phyloP scores from a whole-genome alignment of 495 filamentous ascomycete genomes.

The Penicillium pulvis region DNA sequence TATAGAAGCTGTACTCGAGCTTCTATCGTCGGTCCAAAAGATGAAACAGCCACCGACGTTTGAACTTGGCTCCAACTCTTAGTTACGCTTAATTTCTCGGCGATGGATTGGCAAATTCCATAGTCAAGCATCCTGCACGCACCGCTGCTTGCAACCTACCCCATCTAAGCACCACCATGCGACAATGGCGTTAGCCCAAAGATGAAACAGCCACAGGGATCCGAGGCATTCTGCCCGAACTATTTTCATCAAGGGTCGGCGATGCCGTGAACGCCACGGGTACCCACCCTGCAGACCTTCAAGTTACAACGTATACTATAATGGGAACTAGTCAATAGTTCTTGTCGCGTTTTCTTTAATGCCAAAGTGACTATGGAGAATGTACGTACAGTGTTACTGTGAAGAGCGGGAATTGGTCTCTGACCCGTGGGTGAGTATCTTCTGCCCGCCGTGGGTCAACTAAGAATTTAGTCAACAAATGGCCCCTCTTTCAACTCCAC shows the following conservation, averaged over 20 bases:
- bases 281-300: too few species aligned
- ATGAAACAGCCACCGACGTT: conserved; percentile 1
- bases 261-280: neutral
- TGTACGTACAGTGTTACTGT: too few species aligned
- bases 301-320: too few species aligned
- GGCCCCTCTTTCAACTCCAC: neutral
- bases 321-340: too few species aligned
- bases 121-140: neutral
- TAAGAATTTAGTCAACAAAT: too few species aligned
- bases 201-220: neutral
- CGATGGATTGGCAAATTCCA: neutral
- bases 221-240: neutral
- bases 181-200: neutral
- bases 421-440: neutral
- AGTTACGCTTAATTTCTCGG: neutral
- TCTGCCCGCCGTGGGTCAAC: neutral
- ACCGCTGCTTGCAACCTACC: neutral
- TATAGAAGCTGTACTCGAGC: neutral
- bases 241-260: neutral
- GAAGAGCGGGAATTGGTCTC: too few species aligned
- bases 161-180: neutral
- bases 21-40: neutral
- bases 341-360: too few species aligned
- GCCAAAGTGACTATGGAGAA: too few species aligned
- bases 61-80: neutral